Evolutionary conservation across 31 red algal genomes (phyloP).

Genomic region (Porphyra umbilicalis): DNA sequence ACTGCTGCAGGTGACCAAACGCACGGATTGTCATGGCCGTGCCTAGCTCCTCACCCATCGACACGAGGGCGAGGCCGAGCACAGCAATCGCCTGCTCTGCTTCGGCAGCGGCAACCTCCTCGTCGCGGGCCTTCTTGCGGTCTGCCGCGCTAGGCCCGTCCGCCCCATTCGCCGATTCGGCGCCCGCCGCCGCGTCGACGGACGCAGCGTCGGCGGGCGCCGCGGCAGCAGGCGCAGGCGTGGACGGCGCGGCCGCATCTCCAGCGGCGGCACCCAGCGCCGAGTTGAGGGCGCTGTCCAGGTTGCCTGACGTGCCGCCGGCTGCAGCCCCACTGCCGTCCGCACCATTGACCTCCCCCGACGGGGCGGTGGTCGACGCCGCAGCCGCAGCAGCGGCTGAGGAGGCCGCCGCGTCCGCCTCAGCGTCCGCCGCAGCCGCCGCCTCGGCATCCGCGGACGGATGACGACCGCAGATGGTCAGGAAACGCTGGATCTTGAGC

Average conservation of each 20-base stretch:
- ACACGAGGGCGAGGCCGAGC: slow-evolving; percentile 61
- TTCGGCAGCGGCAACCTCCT: slow-evolving; percentile 8
- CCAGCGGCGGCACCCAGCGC: not conserved
- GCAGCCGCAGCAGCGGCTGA: not conserved
- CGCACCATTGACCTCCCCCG: not conserved
- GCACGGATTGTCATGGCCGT: slow-evolving; percentile 84
- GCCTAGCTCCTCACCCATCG: slow-evolving; percentile 84
- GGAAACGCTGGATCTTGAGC: slow-evolving; percentile 81
- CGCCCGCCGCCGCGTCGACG: slow-evolving; percentile 3
- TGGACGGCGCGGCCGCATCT: not conserved
- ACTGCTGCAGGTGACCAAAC: slow-evolving; percentile 87
- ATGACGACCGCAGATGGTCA: slow-evolving; percentile 71
- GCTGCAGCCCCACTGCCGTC: not conserved
- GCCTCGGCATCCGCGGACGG: slow-evolving; percentile 30
- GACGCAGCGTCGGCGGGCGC: not conserved
- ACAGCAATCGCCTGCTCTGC: slow-evolving; percentile 68
- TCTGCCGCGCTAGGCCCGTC: not conserved
- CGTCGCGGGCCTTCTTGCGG: slow-evolving; percentile 13
- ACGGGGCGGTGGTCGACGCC: not conserved
- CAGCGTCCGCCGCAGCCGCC: slow-evolving; percentile 1
- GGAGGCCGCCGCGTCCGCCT: not conserved
- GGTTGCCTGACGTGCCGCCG: not conserved
- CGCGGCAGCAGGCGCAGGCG: not conserved
- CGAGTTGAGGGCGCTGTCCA: not conserved
- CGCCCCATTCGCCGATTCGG: slow-evolving; percentile 10